Conservation (phyloP, 306 rosid genomes). For the Luffa acutangula region DNA sequence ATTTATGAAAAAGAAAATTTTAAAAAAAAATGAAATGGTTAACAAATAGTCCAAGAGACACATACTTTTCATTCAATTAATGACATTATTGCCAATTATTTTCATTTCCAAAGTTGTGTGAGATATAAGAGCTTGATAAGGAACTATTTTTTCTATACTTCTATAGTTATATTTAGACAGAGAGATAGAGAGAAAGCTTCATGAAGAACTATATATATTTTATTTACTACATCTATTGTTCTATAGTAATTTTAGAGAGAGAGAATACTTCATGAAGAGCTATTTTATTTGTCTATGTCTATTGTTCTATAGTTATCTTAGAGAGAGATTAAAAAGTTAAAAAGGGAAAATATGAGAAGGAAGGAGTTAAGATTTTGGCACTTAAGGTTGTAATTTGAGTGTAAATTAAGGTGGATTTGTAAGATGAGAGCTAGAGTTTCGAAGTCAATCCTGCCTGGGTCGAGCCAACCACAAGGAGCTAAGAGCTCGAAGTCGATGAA, state of each 20-base stretch:
- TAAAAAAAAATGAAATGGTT: not conserved
- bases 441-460: conserved; percentile 51
- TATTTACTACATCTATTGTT: not conserved
- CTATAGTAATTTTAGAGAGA: not conserved
- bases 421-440: too few relatives aligned
- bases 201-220: not conserved
- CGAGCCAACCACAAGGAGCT: conserved; percentile 91
- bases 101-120: not conserved
- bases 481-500: conserved; percentile 75
- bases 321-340: not conserved
- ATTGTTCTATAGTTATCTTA: not conserved
- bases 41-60: not conserved
- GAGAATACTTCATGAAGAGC: not conserved
- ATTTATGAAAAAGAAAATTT: not conserved
- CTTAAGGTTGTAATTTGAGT: not conserved
- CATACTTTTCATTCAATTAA: not conserved
- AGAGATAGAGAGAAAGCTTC: not conserved
- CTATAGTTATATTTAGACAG: not conserved
- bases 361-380: not conserved
- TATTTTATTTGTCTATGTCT: not conserved
- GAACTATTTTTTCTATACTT: too few relatives aligned
- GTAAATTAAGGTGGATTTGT: not conserved
- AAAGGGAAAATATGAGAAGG: not conserved
- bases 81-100: not conserved
- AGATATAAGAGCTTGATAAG: not conserved